Conservation (phyloP, 2,329 filamentous ascomycete genomes). For the Raffaelea ambrosiae region DNA sequence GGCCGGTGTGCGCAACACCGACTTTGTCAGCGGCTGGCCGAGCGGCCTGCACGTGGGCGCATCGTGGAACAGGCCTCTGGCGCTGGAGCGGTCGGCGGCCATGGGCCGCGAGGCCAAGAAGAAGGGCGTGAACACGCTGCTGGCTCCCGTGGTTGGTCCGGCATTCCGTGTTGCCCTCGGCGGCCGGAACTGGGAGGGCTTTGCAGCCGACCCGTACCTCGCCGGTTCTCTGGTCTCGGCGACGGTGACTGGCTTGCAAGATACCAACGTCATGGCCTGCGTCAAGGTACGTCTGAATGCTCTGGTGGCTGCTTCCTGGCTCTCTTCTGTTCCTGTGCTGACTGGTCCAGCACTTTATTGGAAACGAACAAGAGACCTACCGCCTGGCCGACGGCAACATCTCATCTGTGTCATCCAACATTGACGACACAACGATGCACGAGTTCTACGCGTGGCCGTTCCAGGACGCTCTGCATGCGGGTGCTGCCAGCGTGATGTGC, state of each 20-base stretch:
- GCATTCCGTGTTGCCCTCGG: slow-evolving; percentile 51
- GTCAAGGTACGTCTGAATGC: slow-evolving; percentile 41
- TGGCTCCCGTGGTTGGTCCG: slow-evolving; percentile 68
- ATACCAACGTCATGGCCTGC: slow-evolving; percentile 62
- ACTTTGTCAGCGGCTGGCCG: slow-evolving; percentile 31
- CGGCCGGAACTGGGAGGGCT: slow-evolving; percentile 47
- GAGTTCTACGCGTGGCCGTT: slow-evolving; percentile 21
- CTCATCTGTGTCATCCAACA: slow-evolving; percentile 41
- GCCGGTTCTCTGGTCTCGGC: slow-evolving; percentile 33
- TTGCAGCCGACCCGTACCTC: slow-evolving; percentile 52
- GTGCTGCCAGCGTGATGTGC: slow-evolving; percentile 48
- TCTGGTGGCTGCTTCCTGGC: no score
- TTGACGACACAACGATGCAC: slow-evolving; percentile 39
- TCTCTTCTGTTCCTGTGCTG: slow-evolving; percentile 36
- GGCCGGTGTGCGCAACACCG: slow-evolving; percentile 29
- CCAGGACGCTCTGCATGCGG: slow-evolving; percentile 46
- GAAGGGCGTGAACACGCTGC: slow-evolving; percentile 70
- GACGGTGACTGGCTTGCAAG: slow-evolving; percentile 62
- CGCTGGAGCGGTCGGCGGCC: slow-evolving; percentile 57
- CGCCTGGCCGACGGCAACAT: slow-evolving; percentile 54
- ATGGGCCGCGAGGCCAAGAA: slow-evolving; percentile 69
- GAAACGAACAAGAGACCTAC: slow-evolving; percentile 67
- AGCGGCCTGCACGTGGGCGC: slow-evolving; percentile 31
- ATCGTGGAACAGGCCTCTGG: slow-evolving; percentile 63
- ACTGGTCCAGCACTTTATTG: slow-evolving; percentile 62